Percentiles rank a stretch among this genome's conserved stretches.
phyloP scores from a whole-genome alignment of 441 rosid species.

The Bocquillonia castaneifolia region DNA sequence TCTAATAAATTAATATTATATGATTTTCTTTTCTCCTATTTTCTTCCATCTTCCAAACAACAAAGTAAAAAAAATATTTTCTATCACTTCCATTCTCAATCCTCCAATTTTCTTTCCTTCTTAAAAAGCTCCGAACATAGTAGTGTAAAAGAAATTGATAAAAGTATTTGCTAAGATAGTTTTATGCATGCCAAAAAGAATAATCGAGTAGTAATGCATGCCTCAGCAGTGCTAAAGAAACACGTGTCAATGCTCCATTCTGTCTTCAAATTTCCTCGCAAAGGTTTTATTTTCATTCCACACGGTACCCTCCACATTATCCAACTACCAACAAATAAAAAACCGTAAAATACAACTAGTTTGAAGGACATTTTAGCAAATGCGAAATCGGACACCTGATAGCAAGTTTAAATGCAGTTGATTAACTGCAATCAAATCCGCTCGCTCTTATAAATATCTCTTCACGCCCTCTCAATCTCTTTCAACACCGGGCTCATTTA shows the following conservation, averaged over 20 bases:
- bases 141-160: too few relatives aligned
- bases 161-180: too few relatives aligned
- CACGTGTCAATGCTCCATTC: neutral
- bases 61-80: too few relatives aligned
- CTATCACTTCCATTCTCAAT: too few relatives aligned
- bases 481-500: neutral
- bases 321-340: neutral
- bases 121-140: too few relatives aligned
- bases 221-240: neutral
- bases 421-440: slow-evolving; percentile 18
- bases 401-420: neutral
- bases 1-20: too few relatives aligned
- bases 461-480: neutral
- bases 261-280: too few relatives aligned
- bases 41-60: too few relatives aligned
- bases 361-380: neutral
- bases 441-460: slow-evolving; percentile 24
- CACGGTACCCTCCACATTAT: neutral
- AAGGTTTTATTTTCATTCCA: neutral
- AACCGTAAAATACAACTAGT: neutral
- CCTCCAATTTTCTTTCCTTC: too few relatives aligned
- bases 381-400: neutral
- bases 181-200: too few relatives aligned
- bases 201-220: too few relatives aligned
- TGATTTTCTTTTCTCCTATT: too few relatives aligned